Conservation (phyloP, 2,329 filamentous ascomycete species). For the Fusarium nanum region DNA sequence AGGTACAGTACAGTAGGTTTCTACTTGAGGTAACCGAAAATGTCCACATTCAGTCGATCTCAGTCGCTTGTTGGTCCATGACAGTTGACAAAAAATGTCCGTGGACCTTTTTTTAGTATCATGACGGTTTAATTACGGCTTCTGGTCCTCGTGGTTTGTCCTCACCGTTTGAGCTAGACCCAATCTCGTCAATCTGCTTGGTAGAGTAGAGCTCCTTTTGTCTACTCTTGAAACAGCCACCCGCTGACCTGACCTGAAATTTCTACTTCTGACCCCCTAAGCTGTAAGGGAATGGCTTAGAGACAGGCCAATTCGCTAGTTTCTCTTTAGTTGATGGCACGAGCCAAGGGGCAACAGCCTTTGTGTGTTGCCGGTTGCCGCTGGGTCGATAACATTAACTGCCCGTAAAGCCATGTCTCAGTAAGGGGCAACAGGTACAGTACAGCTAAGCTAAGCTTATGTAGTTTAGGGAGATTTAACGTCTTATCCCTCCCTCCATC, state of each 20-base stretch:
- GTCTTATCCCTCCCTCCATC: constrained; percentile 11
- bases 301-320: constrained; percentile 14
- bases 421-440: constrained; percentile 12
- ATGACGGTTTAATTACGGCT: constrained; percentile 41
- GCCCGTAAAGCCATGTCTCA: constrained; percentile 19
- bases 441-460: not conserved
- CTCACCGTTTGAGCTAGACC: constrained; percentile 38
- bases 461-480: not conserved
- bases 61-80: constrained; percentile 4
- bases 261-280: not conserved
- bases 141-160: constrained; percentile 23
- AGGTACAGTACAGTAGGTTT: not conserved
- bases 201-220: constrained; percentile 7
- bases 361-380: constrained; percentile 2
- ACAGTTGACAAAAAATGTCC: not conserved
- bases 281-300: constrained; percentile 5
- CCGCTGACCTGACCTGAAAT: constrained; percentile 14
- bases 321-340: not conserved
- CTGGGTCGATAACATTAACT: not conserved
- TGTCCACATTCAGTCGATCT: constrained; percentile 5
- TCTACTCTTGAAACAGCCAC: constrained; percentile 38
- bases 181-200: constrained; percentile 10
- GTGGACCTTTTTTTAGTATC: constrained; percentile 38
- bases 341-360: constrained; percentile 18
- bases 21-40: constrained; percentile 20